These are phyloP conservation scores for Breynia disticha DNA, from an alignment of 441 rosid species.

Conservation along the genomic window DNA sequence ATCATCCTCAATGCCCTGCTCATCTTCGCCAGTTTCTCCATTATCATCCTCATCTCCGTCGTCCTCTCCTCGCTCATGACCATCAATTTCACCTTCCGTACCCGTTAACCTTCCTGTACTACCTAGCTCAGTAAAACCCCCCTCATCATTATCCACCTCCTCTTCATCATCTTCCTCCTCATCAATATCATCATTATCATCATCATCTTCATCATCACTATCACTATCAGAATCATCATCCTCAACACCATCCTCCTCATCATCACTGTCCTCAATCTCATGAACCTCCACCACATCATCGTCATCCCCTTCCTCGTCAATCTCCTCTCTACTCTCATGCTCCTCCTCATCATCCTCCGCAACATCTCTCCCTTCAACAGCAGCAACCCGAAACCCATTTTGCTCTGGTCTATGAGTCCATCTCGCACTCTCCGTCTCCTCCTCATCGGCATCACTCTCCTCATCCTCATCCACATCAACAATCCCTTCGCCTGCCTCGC, in stretches of 20 bases:
- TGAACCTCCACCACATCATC: conserved; percentile 54
- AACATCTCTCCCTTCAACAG: conserved; percentile 22
- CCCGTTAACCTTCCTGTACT: conserved; percentile 32
- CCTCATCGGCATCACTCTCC: conserved; percentile 65
- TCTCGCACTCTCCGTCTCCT: conserved; percentile 37
- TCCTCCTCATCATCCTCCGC: conserved; percentile 23
- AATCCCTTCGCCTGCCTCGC: conserved; percentile 32
- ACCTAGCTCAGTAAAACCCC: conserved; percentile 29
- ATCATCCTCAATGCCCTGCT: conserved; percentile 43
- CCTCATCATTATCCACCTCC: conserved; percentile 57
- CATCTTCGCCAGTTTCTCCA: conserved; percentile 70
- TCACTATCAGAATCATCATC: conserved; percentile 31
- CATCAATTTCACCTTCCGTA: conserved; percentile 65
- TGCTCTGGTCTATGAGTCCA: conserved; percentile 24
- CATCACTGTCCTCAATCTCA: conserved; percentile 43
- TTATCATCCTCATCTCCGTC: conserved; percentile 43
- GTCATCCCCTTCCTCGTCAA: conserved; percentile 40
- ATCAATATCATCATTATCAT: conserved; percentile 26
- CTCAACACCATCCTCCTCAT: conserved; percentile 40
- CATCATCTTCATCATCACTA: conserved; percentile 26
- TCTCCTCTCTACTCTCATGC: conserved; percentile 39
- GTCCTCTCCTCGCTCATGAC: conserved; percentile 64
- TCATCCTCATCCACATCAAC: conserved; percentile 50
- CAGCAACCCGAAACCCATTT: conserved; percentile 40
- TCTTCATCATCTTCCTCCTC: conserved; percentile 46